Conservation (phyloP, 768 basidiomycete genomes). For the Suillus luteus region DNA sequence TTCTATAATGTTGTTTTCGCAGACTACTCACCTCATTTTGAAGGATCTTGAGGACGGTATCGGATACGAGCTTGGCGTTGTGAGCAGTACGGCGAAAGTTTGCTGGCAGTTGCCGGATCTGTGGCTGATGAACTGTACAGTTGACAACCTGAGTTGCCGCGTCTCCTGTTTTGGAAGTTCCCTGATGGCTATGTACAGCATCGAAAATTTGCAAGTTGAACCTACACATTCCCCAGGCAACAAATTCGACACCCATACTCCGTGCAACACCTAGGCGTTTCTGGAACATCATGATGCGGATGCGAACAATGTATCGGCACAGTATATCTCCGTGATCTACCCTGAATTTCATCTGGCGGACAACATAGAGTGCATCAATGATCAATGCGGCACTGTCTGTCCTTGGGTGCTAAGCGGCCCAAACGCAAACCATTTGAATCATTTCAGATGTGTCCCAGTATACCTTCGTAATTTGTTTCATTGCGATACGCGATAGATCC, state of each 20-base stretch:
- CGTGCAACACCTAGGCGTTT: neutral
- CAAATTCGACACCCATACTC: neutral
- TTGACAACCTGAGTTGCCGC: neutral
- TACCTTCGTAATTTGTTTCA: neutral
- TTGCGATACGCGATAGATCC: neutral
- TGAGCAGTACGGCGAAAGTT: constrained; percentile 1
- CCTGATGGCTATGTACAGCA: constrained; percentile 11
- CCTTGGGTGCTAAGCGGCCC: neutral
- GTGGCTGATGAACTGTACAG: constrained; percentile 38
- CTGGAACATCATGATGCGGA: neutral
- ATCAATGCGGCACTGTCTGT: neutral
- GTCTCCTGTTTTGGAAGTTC: constrained; percentile 17
- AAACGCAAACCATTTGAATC: neutral
- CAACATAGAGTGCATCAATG: neutral
- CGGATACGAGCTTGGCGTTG: constrained; percentile 11
- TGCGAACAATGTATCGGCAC: neutral
- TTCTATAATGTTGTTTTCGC: neutral
- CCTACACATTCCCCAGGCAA: neutral
- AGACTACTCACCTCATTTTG: constrained; percentile 62
- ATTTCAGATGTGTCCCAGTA: neutral
- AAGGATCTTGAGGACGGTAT: constrained; percentile 26
- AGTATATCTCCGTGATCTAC: neutral
- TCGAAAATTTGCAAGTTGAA: neutral
- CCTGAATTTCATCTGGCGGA: neutral
- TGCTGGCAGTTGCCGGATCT: constrained; percentile 28